Base-by-base conservation (phyloP, 768 basidiomycete genomes). In the Suillus sp. region DNA sequence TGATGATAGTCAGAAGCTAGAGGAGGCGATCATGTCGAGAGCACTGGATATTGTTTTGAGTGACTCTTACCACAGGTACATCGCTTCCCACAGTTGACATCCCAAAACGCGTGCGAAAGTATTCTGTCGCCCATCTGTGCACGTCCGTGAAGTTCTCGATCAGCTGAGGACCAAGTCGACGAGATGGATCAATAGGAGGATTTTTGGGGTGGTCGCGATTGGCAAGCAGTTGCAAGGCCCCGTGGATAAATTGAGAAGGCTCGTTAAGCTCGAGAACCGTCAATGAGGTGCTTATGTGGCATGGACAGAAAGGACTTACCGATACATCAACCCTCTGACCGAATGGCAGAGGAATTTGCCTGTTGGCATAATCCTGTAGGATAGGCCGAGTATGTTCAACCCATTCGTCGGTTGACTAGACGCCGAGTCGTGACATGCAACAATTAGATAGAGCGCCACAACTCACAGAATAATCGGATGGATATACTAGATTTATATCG, bases 61-160 rank as follows among this genome's bases (percentile, higher is more conserved):
- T 22, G 8, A 25, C 11, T 47, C 65, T 53, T 63, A 75, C 73
- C 11, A 65, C 53, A 3, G 68, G 42, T 27, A 74, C 42, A 27
- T 73, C 67, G 18, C 34, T 61, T 56, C 69, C 70, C 20, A 66
- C 50, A 35, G 25, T 32, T 38, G 59, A 62, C 27, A 61, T 48
- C 18, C 40, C 60, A 51, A 76, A 65, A 32, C 62, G 67, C 5
- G 62, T 65, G 47, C 73, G 69, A 59, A 74, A 68, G 51, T 74
- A 74, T 13, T 74, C 74, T 22, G 58, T 67, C 9, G 65, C 64
- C 73, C 73, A 76, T 13, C 48, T 55, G 30, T 70, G 64, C 37
- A 74, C 64, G 38, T 74, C 65, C 48, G 70, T 70, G 56, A 73
- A 76, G 43, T 74, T 74, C 45, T 73, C 75, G 30, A 76, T 66